A percentile compares a stretch with the other conserved stretches of the same genome.
Conservation (phyloP, 2,329 filamentous ascomycete genomes). For the Purpureocillium lavendulum region DNA sequence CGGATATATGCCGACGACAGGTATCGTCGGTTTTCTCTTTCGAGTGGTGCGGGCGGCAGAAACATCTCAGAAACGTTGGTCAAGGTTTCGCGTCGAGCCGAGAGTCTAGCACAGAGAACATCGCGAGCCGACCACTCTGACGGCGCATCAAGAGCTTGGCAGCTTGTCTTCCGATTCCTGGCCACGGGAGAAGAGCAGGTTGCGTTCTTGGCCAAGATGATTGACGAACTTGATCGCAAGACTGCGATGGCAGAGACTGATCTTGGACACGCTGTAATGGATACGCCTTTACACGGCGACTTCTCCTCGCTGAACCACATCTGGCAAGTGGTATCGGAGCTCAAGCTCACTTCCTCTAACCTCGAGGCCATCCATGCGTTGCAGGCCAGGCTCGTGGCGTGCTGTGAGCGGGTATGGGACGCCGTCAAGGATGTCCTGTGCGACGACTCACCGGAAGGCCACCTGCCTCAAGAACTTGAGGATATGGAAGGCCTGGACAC, state of each 20-base stretch:
- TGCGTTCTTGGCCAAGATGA: conserved; percentile 46
- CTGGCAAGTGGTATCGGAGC: conserved; percentile 40
- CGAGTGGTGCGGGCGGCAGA: conserved; percentile 5
- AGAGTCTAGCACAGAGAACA: conserved; percentile 55
- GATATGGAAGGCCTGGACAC: conserved; percentile 65
- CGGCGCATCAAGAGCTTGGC: conserved; percentile 71
- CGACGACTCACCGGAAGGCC: conserved; percentile 89
- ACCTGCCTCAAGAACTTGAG: conserved; percentile 68
- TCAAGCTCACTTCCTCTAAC: conserved; percentile 27
- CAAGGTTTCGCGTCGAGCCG: conserved; percentile 42
- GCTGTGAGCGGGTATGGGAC: conserved; percentile 66
- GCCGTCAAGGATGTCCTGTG: conserved; percentile 73
- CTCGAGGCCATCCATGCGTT: conserved; percentile 27
- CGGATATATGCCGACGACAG: conserved; percentile 35
- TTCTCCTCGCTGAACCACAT: conserved; percentile 57
- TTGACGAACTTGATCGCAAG: conserved; percentile 56
- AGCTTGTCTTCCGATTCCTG: conserved; percentile 57
- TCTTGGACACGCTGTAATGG: conserved; percentile 56
- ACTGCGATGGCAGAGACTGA: conserved; percentile 54
- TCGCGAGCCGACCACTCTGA: conserved; percentile 89
- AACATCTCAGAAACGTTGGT: conserved; percentile 25
- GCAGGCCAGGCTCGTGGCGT: conserved; percentile 47
- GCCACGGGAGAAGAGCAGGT: conserved; percentile 31
- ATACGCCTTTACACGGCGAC: conserved; percentile 60
- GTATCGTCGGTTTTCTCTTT: conserved; percentile 17